phyloP scores from a whole-genome alignment of 2,329 filamentous ascomycete species.

The Tetracladium maxilliforme region DNA sequence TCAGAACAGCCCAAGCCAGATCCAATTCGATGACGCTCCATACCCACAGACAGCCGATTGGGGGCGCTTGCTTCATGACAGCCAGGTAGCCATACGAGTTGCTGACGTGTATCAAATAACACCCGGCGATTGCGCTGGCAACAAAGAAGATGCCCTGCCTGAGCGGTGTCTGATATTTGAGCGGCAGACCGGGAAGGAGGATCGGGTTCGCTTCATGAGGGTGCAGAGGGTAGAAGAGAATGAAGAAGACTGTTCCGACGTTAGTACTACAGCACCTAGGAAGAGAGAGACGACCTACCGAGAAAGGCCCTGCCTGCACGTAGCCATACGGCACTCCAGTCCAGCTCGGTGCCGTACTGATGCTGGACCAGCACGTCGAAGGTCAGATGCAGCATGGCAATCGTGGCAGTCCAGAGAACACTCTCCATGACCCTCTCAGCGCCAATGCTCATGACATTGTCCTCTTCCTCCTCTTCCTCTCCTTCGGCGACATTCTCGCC shows the following conservation, averaged over 20 bases:
- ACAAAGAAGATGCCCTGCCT: constrained; percentile 49
- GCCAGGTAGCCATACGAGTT: constrained; percentile 72
- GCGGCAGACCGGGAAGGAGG: constrained; percentile 33
- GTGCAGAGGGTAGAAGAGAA: constrained; percentile 16
- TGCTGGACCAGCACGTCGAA: constrained; percentile 67
- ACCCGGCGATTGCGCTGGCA: constrained; percentile 48
- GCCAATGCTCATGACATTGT: constrained; percentile 11
- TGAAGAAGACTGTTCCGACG: constrained; percentile 16
- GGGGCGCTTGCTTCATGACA: constrained; percentile 85
- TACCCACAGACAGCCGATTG: constrained; percentile 79
- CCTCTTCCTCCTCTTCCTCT: constrained; percentile 11
- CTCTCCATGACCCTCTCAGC: constrained; percentile 35
- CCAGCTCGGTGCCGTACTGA: constrained; percentile 57
- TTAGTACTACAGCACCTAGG: constrained; percentile 3
- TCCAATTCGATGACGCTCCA: constrained; percentile 86
- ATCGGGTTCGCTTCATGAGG: constrained; percentile 24
- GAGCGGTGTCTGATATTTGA: constrained; percentile 27
- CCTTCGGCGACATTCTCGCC: constrained; percentile 10
- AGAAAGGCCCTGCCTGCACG: constrained; percentile 34
- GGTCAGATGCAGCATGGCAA: constrained; percentile 62
- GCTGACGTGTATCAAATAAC: constrained; percentile 67
- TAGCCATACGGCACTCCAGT: constrained; percentile 37
- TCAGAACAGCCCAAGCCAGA: constrained; percentile 46
- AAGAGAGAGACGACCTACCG: constrained; percentile 21
- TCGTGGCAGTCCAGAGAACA: constrained; percentile 40